Conservation (phyloP, 352 stramenopile species). For the Globisporangium okanoganense region DNA sequence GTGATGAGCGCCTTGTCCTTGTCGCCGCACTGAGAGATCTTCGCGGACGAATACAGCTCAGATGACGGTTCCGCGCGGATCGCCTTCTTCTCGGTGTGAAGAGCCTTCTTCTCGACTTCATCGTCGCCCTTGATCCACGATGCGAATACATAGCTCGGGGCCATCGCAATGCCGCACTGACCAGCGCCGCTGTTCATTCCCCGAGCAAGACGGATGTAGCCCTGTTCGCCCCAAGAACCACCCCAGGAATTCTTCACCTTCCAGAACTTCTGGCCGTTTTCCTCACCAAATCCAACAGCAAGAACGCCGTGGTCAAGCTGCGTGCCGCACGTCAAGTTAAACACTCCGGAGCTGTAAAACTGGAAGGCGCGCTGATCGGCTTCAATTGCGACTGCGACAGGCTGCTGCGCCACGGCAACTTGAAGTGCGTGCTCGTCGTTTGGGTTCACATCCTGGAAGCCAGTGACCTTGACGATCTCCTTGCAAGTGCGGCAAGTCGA, state of each 20-base stretch:
- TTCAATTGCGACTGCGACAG: slow-evolving; percentile 94
- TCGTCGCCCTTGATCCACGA: slow-evolving; percentile 29
- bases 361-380: slow-evolving; percentile 93
- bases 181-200: slow-evolving; percentile 37
- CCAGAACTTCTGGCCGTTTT: slow-evolving; percentile 86
- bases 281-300: slow-evolving; percentile 93
- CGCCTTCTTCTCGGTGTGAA: neutral
- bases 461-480: slow-evolving; percentile 81
- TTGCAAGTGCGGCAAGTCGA: slow-evolving; percentile 80
- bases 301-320: slow-evolving; percentile 97
- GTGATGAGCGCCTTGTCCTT: slow-evolving; percentile 51
- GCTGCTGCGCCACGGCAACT: slow-evolving; percentile 89
- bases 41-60: slow-evolving; percentile 58
- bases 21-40: slow-evolving; percentile 80
- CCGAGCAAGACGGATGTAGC: slow-evolving; percentile 92
- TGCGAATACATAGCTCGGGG: slow-evolving; percentile 68
- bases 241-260: slow-evolving; percentile 99
- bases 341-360: slow-evolving; percentile 96
- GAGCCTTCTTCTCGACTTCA: neutral
- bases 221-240: slow-evolving; percentile 87
- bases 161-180: slow-evolving; percentile 73
- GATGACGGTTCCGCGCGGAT: slow-evolving; percentile 20
- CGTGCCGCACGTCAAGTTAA: slow-evolving; percentile 80
- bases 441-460: slow-evolving; percentile 84
- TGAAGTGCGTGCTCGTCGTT: slow-evolving; percentile 86